These are phyloP conservation scores for Silene coronaria DNA, from an alignment of 179 eudicot genomes.

Conservation along the genomic window DNA sequence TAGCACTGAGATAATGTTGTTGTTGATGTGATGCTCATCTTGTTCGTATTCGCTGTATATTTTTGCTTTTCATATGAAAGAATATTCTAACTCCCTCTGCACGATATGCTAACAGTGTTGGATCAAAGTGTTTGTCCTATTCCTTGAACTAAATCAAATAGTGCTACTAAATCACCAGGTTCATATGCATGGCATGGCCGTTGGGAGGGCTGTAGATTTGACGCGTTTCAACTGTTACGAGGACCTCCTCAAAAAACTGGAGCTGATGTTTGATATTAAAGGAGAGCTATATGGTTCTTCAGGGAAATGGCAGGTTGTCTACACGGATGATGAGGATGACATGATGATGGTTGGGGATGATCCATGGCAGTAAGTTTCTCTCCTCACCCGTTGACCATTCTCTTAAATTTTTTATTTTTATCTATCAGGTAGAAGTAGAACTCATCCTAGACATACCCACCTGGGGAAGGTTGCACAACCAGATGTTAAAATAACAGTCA, in stretches of 20 bases:
- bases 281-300: slow-evolving; percentile 61
- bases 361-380: slow-evolving; percentile 82
- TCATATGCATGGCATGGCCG: slow-evolving; percentile 93
- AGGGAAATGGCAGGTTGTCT: slow-evolving; percentile 87
- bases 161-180: slow-evolving; percentile 40
- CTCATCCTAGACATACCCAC: not conserved
- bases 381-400: not conserved
- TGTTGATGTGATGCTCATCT: no score
- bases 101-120: not conserved
- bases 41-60: no score
- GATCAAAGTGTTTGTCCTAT: not conserved
- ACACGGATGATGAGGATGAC: slow-evolving; percentile 85
- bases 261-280: slow-evolving; percentile 74
- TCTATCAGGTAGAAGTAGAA: not conserved
- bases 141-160: slow-evolving; percentile 7
- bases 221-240: slow-evolving; percentile 58
- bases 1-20: no score
- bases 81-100: not conserved
- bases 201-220: slow-evolving; percentile 87
- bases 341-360: slow-evolving; percentile 99
- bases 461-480: not conserved
- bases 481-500: not conserved
- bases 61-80: no score
- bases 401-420: not conserved
- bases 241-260: slow-evolving; percentile 65